These are phyloP conservation scores for Diplodia sapinea DNA, from an alignment of 2,329 filamentous ascomycete species.

Conservation along the genomic window DNA sequence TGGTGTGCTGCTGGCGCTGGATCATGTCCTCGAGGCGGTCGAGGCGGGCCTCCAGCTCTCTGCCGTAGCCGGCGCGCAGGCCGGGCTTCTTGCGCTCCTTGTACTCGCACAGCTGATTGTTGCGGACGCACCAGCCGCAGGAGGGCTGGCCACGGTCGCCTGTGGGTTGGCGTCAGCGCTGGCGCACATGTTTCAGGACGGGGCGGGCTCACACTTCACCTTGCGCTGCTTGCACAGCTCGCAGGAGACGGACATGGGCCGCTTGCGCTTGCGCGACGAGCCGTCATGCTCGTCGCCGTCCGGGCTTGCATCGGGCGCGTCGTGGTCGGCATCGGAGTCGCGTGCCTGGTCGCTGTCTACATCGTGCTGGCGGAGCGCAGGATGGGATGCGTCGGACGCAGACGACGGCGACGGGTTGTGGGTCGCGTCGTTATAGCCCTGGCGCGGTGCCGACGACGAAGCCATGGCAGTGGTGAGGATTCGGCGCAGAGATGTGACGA, in stretches of 20 bases:
- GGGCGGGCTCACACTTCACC: constrained; percentile 56
- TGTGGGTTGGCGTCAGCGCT: constrained; percentile 52
- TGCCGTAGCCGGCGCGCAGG: constrained; percentile 63
- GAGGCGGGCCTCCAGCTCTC: constrained; percentile 65
- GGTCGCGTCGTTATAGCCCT: constrained; percentile 2
- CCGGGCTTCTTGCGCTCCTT: constrained; percentile 74
- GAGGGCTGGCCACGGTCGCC: constrained; percentile 77
- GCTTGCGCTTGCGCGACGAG: constrained; percentile 54
- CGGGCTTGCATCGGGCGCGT: constrained; percentile 37
- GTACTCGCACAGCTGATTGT: constrained; percentile 70
- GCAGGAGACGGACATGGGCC: constrained; percentile 62
- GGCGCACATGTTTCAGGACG: background rate
- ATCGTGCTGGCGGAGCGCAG: constrained; percentile 32
- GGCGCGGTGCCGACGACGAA: background rate
- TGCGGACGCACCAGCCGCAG: constrained; percentile 75
- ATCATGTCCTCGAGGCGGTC: constrained; percentile 55
- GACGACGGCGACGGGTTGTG: constrained; percentile 16
- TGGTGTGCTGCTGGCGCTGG: constrained; percentile 53
- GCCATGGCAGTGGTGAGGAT: constrained; percentile 20
- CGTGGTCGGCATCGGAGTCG: constrained; percentile 41
- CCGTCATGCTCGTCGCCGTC: constrained; percentile 15
- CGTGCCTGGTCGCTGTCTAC: constrained; percentile 39
- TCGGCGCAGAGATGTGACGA: constrained; percentile 26
- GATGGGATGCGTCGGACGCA: background rate
- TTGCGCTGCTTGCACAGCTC: constrained; percentile 83